Evolutionary conservation across 768 basidiomycete species (phyloP), one percentile per base, ranked within the genome.

Genomic region (Suillus subluteus): DNA sequence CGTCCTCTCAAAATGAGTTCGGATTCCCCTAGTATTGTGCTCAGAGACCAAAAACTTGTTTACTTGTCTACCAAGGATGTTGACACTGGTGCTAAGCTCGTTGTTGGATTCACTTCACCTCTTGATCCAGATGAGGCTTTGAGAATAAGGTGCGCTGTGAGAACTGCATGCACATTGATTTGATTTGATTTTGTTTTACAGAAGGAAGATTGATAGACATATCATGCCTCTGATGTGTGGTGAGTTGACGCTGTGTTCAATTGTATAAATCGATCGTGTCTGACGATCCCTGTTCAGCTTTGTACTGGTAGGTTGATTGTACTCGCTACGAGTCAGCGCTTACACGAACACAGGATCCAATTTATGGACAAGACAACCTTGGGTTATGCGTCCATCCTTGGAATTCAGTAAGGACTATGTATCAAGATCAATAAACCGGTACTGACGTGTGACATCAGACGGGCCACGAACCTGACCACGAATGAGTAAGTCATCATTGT

Each of bases 331-430:
- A 32, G 16, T 59, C 1, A 56, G 21, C 26, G 21, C 54, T 56
- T 38, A 62, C 7, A 21, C 23, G 8, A 16, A 38, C 30, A 13
- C 67, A 86, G 88, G 83, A 83, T 90, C n/a, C 88, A 89, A 73
- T 89, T 86, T 67, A 89, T 89, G 86, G 88, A 89, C 70, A 89
- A 89, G 78, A 87, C 85, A 3, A 90, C 88, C 1, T 75, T 90
- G 8, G 87, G 87, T 4, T 83, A 81, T 67, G 72, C 88, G 2
- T 85, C 88, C 6, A 88, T 90, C 66, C 79, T 90, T 59, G 89
- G 89, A 3, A 89, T 91, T 70, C 79, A 79, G 88, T 87, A 23
- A 38, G 81, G 69, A 37, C 18, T 56, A 15, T n/a, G 23, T 35
- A 40, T 50, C 48, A 15, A 61, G 23, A 18, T 16, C 35, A 32